Base-by-base conservation (phyloP, 306 rosid species). In the Quercus alba region DNA sequence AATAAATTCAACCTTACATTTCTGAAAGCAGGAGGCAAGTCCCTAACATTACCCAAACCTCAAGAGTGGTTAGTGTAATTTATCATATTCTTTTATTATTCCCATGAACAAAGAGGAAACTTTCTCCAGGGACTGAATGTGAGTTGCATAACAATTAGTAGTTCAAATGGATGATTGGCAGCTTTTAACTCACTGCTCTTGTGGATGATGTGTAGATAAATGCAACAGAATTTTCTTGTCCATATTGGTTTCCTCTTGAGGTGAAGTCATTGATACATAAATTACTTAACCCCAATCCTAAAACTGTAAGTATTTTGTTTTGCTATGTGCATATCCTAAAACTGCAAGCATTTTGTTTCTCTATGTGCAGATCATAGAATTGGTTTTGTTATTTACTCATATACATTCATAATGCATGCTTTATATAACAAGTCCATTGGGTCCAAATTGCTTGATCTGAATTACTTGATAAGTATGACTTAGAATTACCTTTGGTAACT, bases 221-320 rank as follows among this genome's bases (percentile, higher is more conserved):
- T 81, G 92, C 93, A 44, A 93, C 96, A 12, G 89, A 91, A 30
- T 93, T 90, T 79, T 87, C 92, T 81, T 95, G 87, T 75, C 99
- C 97, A 26, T 78, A 20, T 73, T 93, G 97, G 99, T 90, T 91
- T 87, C 88, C 98, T 68, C 75, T 88, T 55, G 90, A 83, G 30
- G 88, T 89, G 18, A 89, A 87, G 92, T 82, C 89, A 78, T 87
- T 93, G 77, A 86, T 91, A 80, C 90, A 87, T 61, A 95, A 86
- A 86, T 87, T 93, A 81, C 93, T 93, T 77, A 87, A 91, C 81
- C 94, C 94, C 75, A 85, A 93, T 82, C 97, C 97, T 23, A 88
- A 89, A 85, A 88, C 87, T n/a, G 99, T 95, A 90, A 91, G 99
- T 86, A 46, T 74, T 77, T 67, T 63, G 57, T 23, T 72, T 77